A percentile compares a stretch with the other conserved stretches of the same genome.
phyloP scores from a whole-genome alignment of 768 basidiomycete species.

The Russula abietina region DNA sequence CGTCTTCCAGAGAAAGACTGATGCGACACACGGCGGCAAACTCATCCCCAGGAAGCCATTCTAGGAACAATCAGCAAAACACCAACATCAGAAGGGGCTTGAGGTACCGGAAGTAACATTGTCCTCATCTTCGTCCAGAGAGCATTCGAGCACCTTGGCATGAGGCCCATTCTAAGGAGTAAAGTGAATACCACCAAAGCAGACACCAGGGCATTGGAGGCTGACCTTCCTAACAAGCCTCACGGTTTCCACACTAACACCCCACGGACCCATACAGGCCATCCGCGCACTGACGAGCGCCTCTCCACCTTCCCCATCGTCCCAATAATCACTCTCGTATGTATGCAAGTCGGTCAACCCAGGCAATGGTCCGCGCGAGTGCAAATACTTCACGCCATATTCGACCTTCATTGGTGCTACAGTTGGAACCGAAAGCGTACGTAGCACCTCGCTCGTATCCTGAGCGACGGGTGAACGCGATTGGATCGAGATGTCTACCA shows the following conservation, averaged over 20 bases:
- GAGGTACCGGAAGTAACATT: conserved; percentile 42
- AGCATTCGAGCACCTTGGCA: conserved; percentile 48
- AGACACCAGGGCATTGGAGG: neutral
- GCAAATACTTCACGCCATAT: conserved; percentile 51
- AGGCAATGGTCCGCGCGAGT: conserved; percentile 37
- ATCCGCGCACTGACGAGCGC: conserved; percentile 51
- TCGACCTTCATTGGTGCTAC: conserved; percentile 52
- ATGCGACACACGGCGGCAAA: conserved; percentile 54
- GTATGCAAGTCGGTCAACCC: conserved; percentile 49
- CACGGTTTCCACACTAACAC: conserved; percentile 46
- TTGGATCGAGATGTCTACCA: conserved; percentile 76
- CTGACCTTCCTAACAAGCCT: conserved; percentile 46
- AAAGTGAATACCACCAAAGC: conserved; percentile 1
- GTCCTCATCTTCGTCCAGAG: conserved; percentile 41
- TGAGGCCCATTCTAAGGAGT: conserved; percentile 37
- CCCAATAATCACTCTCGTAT: conserved; percentile 51
- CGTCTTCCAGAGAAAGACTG: conserved; percentile 40
- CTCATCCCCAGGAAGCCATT: conserved; percentile 60
- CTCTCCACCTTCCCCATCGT: conserved; percentile 46
- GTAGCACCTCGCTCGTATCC: conserved; percentile 53
- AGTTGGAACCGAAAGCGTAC: conserved; percentile 61
- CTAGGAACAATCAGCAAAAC: conserved; percentile 32
- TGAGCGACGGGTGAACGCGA: conserved; percentile 38
- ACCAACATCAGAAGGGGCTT: neutral
- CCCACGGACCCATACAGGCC: conserved; percentile 50